Evolutionary conservation across 345 rosid species (phyloP), one percentile per base, ranked within the genome.

Genomic region (Bruguiera parviflora): DNA sequence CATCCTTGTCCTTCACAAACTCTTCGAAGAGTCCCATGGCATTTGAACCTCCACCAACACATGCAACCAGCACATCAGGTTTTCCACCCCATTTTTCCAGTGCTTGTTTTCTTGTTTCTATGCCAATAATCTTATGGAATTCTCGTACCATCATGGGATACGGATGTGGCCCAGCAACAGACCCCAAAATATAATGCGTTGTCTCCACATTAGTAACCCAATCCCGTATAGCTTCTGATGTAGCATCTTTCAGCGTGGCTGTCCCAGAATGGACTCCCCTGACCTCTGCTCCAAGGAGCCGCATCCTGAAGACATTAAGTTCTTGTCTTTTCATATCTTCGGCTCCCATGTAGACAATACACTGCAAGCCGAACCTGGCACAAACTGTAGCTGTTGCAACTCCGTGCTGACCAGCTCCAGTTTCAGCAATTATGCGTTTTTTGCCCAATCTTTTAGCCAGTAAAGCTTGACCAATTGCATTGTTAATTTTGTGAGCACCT

Each of bases 131-230:
- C 6, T 87, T 92, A 66, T 95, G 99, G 69, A 92, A 95, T 67
- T 95, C 97, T 73, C 99, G 80, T 1, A 90, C 98, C 98, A 95
- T 90, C 92, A 89, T 89, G 0, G 97, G 98, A 73, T 86, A 95
- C 47, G 99, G 99, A 80, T 96, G 98, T 61, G 98, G 99, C 70
- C 99, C 98, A 0, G 93, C 99, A 37, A 90, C 98, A 57, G 97
- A 90, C 57, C 99, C 99, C 68, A 90, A 78, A 70, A 90, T 92
- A 77, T 95, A 95, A 84, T 92, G 96, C n/a, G 96, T 95, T 19
- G 93, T 84, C 79, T 95, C 98, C 47, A 95, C 91, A 55, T 92
- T 92, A 8, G 96, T 88, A 80, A 92, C 99, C 99, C 94, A 95
- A 60, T 95, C 99, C 53, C 96, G 74, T 67, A 92, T 76, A 74